Percentiles rank a stretch among this genome's conserved stretches.
Conservation (phyloP, 768 basidiomycete species). For the Collybiopsis confluens region DNA sequence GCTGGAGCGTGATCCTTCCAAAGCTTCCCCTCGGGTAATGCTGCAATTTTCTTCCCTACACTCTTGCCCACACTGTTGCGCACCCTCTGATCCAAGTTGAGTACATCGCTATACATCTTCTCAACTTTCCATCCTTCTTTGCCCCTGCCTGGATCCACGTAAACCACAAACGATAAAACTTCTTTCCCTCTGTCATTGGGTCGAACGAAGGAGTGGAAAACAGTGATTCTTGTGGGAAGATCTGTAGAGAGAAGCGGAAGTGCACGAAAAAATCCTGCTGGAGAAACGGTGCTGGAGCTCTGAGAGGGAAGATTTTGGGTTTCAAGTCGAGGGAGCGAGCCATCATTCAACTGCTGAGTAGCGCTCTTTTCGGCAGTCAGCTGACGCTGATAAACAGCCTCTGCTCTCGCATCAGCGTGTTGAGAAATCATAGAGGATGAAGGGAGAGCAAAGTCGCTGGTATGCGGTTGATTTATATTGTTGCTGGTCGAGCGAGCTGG, state of each 20-base stretch:
- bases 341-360: neutral
- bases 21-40: constrained; percentile 84
- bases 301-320: neutral
- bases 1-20: constrained; percentile 98
- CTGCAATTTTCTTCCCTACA: constrained; percentile 72
- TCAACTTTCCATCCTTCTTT: constrained; percentile 82
- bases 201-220: constrained; percentile 79
- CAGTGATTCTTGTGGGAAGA: constrained; percentile 67
- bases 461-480: constrained; percentile 38
- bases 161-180: constrained; percentile 82
- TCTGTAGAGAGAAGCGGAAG: constrained; percentile 68
- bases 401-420: constrained; percentile 19
- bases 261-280: constrained; percentile 57
- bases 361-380: neutral
- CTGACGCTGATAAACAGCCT: constrained; percentile 8
- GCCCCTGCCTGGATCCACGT: constrained; percentile 64
- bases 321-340: neutral
- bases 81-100: constrained; percentile 80
- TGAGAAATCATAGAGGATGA: constrained; percentile 25
- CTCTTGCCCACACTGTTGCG: constrained; percentile 63
- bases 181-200: constrained; percentile 92
- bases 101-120: constrained; percentile 90
- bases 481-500: constrained; percentile 17
- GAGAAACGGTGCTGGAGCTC: constrained; percentile 7
- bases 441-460: constrained; percentile 45